Evolutionary conservation across 257 asterid species (phyloP).

Genomic region (Salvia rosmarinus): DNA sequence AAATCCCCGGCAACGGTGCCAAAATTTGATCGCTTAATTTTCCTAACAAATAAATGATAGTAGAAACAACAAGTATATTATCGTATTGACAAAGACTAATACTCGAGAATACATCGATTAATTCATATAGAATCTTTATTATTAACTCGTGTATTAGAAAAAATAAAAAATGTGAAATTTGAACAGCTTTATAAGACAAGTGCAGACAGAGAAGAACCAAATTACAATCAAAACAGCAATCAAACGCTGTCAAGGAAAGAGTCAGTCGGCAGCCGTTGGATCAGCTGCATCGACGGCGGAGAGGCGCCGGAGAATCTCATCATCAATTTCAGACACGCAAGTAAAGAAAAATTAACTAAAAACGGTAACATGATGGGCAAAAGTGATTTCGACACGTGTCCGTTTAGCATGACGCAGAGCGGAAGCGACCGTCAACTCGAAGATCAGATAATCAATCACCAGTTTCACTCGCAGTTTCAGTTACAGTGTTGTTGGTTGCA

Average conservation of each 20-base stretch:
- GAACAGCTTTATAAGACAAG: conserved; percentile 2
- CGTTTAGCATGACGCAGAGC: conserved; percentile 7
- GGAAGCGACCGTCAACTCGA: conserved; percentile 46
- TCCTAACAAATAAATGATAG: too few species aligned
- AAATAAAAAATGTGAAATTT: neutral
- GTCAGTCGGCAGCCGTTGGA: conserved; percentile 30
- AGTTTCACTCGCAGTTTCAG: conserved; percentile 25
- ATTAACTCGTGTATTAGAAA: too few species aligned
- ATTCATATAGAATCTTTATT: too few species aligned
- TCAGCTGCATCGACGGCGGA: conserved; percentile 24
- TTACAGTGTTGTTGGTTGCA: conserved; percentile 25
- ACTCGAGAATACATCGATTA: too few species aligned
- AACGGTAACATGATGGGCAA: conserved; percentile 34
- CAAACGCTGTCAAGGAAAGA: neutral
- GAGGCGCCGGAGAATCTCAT: conserved; percentile 1
- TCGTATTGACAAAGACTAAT: too few species aligned
- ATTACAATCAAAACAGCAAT: neutral
- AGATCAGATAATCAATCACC: neutral
- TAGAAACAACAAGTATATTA: too few species aligned
- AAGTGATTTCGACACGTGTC: conserved; percentile 43
- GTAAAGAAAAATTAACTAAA: conserved; percentile 6
- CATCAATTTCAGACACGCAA: conserved; percentile 27
- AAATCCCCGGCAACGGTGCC: too few species aligned
- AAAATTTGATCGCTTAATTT: too few species aligned
- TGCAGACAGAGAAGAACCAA: neutral